Evolutionary conservation across 2,329 filamentous ascomycete species (phyloP).

Genomic region (Phyllosticta citrichinensis): DNA sequence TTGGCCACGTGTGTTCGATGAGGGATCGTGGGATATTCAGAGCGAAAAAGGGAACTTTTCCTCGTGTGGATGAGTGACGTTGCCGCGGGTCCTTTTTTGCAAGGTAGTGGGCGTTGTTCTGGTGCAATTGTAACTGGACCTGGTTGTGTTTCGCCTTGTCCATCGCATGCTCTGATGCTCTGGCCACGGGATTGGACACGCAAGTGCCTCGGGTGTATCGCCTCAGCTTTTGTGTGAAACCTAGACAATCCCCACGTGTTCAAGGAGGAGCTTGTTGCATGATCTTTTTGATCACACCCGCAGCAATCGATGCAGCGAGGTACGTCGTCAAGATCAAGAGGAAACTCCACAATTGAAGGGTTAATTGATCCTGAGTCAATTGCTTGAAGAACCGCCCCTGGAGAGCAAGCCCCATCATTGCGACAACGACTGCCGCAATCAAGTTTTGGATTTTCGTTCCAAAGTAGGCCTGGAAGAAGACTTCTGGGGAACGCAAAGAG

Average conservation of each 20-base stretch:
- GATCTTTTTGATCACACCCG: neutral
- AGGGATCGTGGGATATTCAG: neutral
- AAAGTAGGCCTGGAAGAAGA: neutral
- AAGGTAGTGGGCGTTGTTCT: neutral
- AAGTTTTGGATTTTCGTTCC: constrained; percentile 5
- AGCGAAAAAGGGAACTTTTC: neutral
- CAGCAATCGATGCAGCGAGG: constrained; percentile 3
- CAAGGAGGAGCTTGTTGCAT: neutral
- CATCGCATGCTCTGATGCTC: neutral
- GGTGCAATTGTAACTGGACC: neutral
- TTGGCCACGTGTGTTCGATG: neutral
- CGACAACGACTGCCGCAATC: neutral
- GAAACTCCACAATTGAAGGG: constrained; percentile 6
- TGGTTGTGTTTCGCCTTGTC: neutral
- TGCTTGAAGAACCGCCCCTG: constrained; percentile 1
- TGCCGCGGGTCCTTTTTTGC: neutral
- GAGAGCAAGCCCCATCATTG: neutral
- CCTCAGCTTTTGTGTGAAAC: neutral
- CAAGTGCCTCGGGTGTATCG: neutral
- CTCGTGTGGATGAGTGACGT: neutral
- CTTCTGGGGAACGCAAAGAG: neutral
- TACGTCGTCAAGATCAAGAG: constrained; percentile 7
- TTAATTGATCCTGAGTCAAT: neutral
- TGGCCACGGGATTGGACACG: neutral
- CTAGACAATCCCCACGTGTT: neutral